Base-by-base conservation (phyloP, 148 eudicot species). In the Diospyros lotus region DNA sequence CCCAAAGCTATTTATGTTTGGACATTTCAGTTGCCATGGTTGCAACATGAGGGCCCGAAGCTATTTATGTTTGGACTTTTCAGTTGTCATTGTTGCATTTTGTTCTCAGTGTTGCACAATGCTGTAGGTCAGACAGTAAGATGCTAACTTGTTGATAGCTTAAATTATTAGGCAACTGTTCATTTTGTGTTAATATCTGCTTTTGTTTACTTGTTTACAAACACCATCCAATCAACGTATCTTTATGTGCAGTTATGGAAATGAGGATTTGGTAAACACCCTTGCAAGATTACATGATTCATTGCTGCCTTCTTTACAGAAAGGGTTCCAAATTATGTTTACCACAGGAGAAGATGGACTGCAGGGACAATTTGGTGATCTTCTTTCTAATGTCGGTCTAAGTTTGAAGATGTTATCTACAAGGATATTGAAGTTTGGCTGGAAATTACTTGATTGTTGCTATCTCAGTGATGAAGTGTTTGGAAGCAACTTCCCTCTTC, bases 211-310 rank as follows among this genome's bases (percentile, higher is more conserved):
- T 70, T 74, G 50, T 40, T 55, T 51, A 61, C 15, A 15, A 73
- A 74, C 51, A 74, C 68, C 69, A 44, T 64, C 41, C 9, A 11
- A 73, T 17, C 64, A 51, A 48, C 43, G 39, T 10, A 51, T 63
- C n/a, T 64, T 40, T 51, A n/a, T n/a, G 63, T 87, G 92, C 90
- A 94, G 98, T 76, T 73, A 73, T 41, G 91, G 85, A 64, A 92
- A 82, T 80, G 96, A 85, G 69, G 97, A 94, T 69, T 75, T 94
- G 77, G 83, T 94, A 72, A 74, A 73, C 52, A 84, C 82, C 74
- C 93, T 94, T 68, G 91, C 91, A 63, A 87, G 80, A 74, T 75
- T 94, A 81, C 97, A 94, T 80, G 96, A 92, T 80, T 90, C 89
- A 5, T 74, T 94, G 82, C 86, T 94, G 44, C 97, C 98, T 39